Evolutionary conservation across 2,329 filamentous ascomycete species (phyloP), one percentile per base, ranked within the genome.

Genomic region (Penicillium digitatum): DNA sequence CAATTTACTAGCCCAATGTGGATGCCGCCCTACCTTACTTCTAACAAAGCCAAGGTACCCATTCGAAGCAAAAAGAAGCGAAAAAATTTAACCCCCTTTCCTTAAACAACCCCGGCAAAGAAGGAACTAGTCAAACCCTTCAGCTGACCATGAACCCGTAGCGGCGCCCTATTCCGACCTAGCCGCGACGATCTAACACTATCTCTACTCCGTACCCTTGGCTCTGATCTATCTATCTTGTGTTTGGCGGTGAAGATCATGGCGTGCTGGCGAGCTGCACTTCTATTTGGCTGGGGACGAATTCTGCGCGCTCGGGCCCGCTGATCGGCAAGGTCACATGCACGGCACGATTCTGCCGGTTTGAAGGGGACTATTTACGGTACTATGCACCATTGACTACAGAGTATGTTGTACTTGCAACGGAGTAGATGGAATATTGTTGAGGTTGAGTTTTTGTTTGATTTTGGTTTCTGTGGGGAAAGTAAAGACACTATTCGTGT

Each of bases 251-350:
- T 61, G 61, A 60, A 52, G 49, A 20, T n/a, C 12, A 57, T 58
- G 38, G 54, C 50, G 48, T 56, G 48, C 47, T 43, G 18, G 37
- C 43, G 5, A 38, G 48, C 48, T 31, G 35, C 22, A n/a, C 20
- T 27, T 32, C 37, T 4, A 53, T 48, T 53, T 37, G 51, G 29
- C 18, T 34, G 29, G 14, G 20, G 32, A 24, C 18, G 12, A 12
- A n/a, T 20, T 31, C 18, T 14, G n/a, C 42, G 46, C 52, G 53
- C 48, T 53, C 54, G 31, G 54, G 16, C 35, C 35, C 42, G 7
- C 20, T 45, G 56, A 61, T 55, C 58, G 56, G 63, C 51, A 16
- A n/a, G 45, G 60, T 65, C 63, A 64, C 60, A 65, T 64, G 62
- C 45, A 42, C 39, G 29, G 62, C 45, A 42, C 39, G 29, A 53